phyloP scores from a whole-genome alignment of 495 filamentous ascomycete genomes.

The Pseudomonodictys pantanalensis region DNA sequence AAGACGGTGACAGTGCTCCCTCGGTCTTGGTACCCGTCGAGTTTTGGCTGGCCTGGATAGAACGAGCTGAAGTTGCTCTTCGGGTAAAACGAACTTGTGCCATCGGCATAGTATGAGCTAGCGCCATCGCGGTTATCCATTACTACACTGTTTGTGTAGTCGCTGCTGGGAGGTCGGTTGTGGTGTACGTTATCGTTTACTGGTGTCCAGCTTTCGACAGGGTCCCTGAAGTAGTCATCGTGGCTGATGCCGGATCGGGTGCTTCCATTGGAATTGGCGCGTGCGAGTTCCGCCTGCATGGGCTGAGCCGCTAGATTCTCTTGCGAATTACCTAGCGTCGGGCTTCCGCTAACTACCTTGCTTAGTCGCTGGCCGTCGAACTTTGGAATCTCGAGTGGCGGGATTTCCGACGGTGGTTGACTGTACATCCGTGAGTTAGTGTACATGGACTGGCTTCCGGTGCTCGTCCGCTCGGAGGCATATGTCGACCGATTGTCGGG shows the following conservation, averaged over 20 bases:
- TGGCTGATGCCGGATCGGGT: slow-evolving; percentile 18
- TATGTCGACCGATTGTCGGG: slow-evolving; percentile 38
- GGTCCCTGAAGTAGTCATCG: slow-evolving; percentile 11
- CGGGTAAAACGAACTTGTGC: slow-evolving; percentile 27
- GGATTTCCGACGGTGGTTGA: slow-evolving; percentile 50
- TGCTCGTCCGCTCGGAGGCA: slow-evolving; percentile 39
- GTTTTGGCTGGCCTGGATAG: slow-evolving; percentile 12
- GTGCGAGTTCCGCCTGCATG: slow-evolving; percentile 48
- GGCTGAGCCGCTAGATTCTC: slow-evolving; percentile 34
- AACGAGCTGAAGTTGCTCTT: slow-evolving; percentile 25
- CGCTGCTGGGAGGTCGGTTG: slow-evolving; percentile 56
- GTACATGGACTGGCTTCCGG: slow-evolving; percentile 52
- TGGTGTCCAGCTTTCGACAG: slow-evolving; percentile 30
- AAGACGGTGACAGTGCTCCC: slow-evolving; percentile 43
- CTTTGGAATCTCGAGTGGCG: slow-evolving; percentile 49
- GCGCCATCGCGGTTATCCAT: slow-evolving; percentile 23
- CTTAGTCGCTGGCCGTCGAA: slow-evolving; percentile 53
- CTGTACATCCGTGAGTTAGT: slow-evolving; percentile 47
- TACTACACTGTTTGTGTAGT: slow-evolving; percentile 55
- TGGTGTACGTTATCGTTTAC: slow-evolving; percentile 14
- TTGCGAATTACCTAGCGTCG: slow-evolving; percentile 54
- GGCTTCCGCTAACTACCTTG: slow-evolving; percentile 62
- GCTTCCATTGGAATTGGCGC: slow-evolving; percentile 31
- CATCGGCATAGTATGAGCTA: slow-evolving; percentile 37
- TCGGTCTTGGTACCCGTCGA: slow-evolving; percentile 28